Evolutionary conservation across 805 yeast genomes (phyloP), one percentile per base, ranked within the genome.

Genomic region (Kuraishia ogatae): DNA sequence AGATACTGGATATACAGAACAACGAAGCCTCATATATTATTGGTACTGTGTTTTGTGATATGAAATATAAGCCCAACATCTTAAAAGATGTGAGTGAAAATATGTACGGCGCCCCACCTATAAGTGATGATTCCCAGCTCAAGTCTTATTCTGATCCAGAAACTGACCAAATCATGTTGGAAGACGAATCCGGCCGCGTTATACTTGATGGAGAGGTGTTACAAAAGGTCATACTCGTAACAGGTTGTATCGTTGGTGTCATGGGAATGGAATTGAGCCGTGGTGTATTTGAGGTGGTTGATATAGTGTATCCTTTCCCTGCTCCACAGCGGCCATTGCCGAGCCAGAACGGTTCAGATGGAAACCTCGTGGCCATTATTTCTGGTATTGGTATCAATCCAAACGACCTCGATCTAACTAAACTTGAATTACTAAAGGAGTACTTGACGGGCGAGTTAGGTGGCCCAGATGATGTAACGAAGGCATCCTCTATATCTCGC

Each of bases 171-270:
- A 64, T 88, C 26, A 82, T 84, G 85, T 66, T 94, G 39, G 98
- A 94, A 67, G 99, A 94, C 69, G 97, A 91, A 63, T 83, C 91
- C 55, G 99, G 99, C 2, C 75, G 99, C 53, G 85, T 96, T 6
- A 67, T 82, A 35, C 70, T 94, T 22, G 83, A 81, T 52, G 81
- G 81, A 50, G 92, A 90, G 24, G 77, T 79, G 19, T 68, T 84
- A 35, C 76, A 87, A 49, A 72, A 74, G 53, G 74, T 80, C 20
- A 78, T 85, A 2, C 73, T 93, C 24, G 96, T 92, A 0, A 94
- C 97, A 0, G 99, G 99, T 2, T 79, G 84, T n/a, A 85, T 92
- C 0, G 82, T 91, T 7, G 98, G 93, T 0, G 79, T 91, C 0
- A 67, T 91, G 11, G 99, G 99, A 0, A 83, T 89, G 72, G 97